phyloP scores from a whole-genome alignment of 2,329 filamentous ascomycete species.

The Blumeria graminis region DNA sequence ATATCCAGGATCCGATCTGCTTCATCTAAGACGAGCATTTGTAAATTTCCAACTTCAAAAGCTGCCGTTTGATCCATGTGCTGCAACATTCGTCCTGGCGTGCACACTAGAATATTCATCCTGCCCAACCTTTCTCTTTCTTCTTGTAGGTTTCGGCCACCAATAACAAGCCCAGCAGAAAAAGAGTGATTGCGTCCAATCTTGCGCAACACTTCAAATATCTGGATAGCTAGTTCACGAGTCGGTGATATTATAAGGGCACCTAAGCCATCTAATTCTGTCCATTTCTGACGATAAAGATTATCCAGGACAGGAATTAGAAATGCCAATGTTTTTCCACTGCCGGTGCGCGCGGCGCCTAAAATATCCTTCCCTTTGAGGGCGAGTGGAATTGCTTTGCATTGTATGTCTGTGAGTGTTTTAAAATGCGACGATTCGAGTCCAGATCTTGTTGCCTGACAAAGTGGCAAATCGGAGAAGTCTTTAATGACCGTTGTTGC shows the following conservation, averaged over 20 bases:
- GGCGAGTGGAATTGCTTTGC: slow-evolving; percentile 65
- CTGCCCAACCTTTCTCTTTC: slow-evolving; percentile 60
- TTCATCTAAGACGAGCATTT: slow-evolving; percentile 85
- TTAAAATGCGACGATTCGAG: slow-evolving; percentile 76
- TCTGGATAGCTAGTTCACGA: slow-evolving; percentile 85
- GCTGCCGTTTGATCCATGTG: slow-evolving; percentile 84
- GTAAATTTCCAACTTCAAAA: slow-evolving; percentile 72
- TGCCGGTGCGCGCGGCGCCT: slow-evolving; percentile 85
- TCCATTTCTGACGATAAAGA: slow-evolving; percentile 70
- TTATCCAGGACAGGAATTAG: slow-evolving; percentile 81
- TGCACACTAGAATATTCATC: slow-evolving; percentile 96
- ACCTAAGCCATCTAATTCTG: slow-evolving; percentile 72
- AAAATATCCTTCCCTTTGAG: slow-evolving; percentile 73
- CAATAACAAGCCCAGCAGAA: slow-evolving; percentile 80
- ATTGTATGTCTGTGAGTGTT: slow-evolving; percentile 74
- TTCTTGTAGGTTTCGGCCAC: slow-evolving; percentile 73
- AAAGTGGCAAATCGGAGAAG: slow-evolving; percentile 73
- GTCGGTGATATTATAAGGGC: slow-evolving; percentile 87
- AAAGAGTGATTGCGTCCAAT: slow-evolving; percentile 75
- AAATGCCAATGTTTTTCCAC: slow-evolving; percentile 87
- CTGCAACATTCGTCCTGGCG: slow-evolving; percentile 82
- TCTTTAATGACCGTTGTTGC: slow-evolving; percentile 22
- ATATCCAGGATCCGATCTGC: slow-evolving; percentile 94
- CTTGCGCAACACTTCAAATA: slow-evolving; percentile 81
- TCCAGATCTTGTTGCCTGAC: slow-evolving; percentile 51